Evolutionary conservation across 2,329 filamentous ascomycete species (phyloP), one percentile per base, ranked within the genome.

Genomic region (Colletotrichum orbiculare): DNA sequence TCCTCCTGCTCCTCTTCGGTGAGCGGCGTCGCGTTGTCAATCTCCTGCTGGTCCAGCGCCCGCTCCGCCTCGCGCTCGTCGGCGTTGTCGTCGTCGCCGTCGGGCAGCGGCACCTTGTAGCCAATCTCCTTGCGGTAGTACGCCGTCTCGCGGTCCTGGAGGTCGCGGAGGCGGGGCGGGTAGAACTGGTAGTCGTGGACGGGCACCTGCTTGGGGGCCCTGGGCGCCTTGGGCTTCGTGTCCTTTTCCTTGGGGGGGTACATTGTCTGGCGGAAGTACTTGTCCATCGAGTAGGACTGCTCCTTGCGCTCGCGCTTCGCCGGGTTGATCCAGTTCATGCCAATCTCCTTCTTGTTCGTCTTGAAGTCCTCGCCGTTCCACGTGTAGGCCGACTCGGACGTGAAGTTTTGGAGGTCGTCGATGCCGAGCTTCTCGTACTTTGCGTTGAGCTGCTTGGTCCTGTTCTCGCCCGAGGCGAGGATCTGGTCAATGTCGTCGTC

Each of bases 141-240:
- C 0, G 96, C 95, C 1, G 96, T 99, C 80, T 99, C 96, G 72
- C 95, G 93, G 69, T 99, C 96, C 76, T 99, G 96, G 8, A 99
- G 85, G 71, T 97, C 94, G 35, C 90, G 88, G 9, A 99, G 87
- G 48, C 90, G 87, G 0, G 89, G 84, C 1, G 95, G 94, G 77
- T 97, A 99, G 81, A 99, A 99, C 73, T 99, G 96, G 77, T 97
- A 98, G 77, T 99, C 96, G 73, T 98, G 94, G 45, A 97, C 91
- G 4, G 89, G 83, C 56, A 97, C 88, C 76, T 99, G 96, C 79
- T 96, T 97, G 1, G 96, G 96, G 9, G 96, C 93, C 60, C 94
- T 89, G n/a, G 96, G 96, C 17, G 96, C 93, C 79, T 97, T 97
- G 8, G 95, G 94, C 77, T 97, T 97, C 34, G 92, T 87, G 67